Base-by-base conservation (phyloP, 1,284 basidiomycete genomes). In the Afroboletus lepidellus region DNA sequence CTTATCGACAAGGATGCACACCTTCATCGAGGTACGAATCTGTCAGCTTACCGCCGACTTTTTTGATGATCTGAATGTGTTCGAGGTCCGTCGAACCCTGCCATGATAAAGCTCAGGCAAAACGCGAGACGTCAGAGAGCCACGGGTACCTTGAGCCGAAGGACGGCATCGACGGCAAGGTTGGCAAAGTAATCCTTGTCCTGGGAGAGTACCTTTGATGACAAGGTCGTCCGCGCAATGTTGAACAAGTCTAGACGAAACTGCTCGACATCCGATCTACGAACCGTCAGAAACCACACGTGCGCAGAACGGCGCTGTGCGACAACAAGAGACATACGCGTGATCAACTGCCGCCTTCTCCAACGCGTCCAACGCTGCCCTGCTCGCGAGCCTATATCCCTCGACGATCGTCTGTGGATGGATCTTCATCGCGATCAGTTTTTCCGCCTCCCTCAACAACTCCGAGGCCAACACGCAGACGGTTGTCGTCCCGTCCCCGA, bases 361-460 rank as follows among this genome's bases (percentile, higher is more conserved):
- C 58, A 99, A 75, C 8, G 95, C 94, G 53, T 82, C 79, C 64
- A 99, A 74, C 3, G 95, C 94, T 0, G 92, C 91, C 51, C 76
- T 76, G 66, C 90, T 93, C 24, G 96, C 97, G 65, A 99, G 92
- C 57, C 96, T 83, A 76, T 89, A 99, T 2, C 97, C 97, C 69
- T 99, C 95, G n/a, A 98, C 85, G 59, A 99, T 95, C n/a, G 95
- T 98, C 73, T 99, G 97, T 0, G 97, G 97, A 72, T 99, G 97
- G 47, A 99, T 96, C 73, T 90, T 94, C 65, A 86, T 84, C 46
- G 83, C 87, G 62, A 99, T 92, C 60, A 99, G 74, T 74, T 94
- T 96, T 74, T 99, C 96, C 6, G 96, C 97, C 74, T 98, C 97
- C 53, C 97, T 76, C 58, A 99, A 70, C 53, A 99, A 74, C 69